Conservation (phyloP, 257 asterid species). For the Plantago major region DNA sequence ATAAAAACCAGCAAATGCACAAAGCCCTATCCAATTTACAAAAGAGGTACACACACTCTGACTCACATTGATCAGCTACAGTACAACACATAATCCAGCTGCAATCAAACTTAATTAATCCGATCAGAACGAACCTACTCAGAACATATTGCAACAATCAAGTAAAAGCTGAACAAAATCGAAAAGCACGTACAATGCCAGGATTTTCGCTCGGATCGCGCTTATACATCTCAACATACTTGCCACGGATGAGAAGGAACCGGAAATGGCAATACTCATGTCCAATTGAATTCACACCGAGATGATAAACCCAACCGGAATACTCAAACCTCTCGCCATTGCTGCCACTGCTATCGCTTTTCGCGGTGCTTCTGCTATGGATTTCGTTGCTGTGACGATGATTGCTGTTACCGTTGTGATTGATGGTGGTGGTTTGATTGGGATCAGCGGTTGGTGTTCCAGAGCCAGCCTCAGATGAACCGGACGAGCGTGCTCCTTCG, state of each 20-base stretch:
- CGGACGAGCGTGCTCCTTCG: slow-evolving; percentile 41
- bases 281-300: slow-evolving; percentile 60
- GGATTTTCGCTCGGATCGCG: slow-evolving; percentile 53
- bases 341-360: slow-evolving; percentile 15
- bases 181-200: slow-evolving; percentile 34
- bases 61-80: too few species aligned
- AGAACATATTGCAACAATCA: not conserved
- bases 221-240: slow-evolving; percentile 52
- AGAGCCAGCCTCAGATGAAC: slow-evolving; percentile 29
- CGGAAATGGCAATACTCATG: slow-evolving; percentile 58
- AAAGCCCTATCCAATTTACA: too few species aligned
- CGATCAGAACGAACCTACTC: not conserved
- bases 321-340: slow-evolving; percentile 34
- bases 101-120: not conserved
- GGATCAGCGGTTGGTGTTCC: too few species aligned
- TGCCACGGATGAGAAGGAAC: slow-evolving; percentile 51
- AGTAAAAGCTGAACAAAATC: not conserved
- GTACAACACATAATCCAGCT: too few species aligned
- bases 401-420: slow-evolving; percentile 6
- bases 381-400: slow-evolving; percentile 9
- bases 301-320: slow-evolving; percentile 62
- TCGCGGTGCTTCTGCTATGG: slow-evolving; percentile 18
- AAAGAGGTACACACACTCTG: too few species aligned
- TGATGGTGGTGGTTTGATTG: slow-evolving; percentile 14
- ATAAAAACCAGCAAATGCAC: too few species aligned